Conservation (phyloP, 2,329 filamentous ascomycete species). For the Penicillium sp. region DNA sequence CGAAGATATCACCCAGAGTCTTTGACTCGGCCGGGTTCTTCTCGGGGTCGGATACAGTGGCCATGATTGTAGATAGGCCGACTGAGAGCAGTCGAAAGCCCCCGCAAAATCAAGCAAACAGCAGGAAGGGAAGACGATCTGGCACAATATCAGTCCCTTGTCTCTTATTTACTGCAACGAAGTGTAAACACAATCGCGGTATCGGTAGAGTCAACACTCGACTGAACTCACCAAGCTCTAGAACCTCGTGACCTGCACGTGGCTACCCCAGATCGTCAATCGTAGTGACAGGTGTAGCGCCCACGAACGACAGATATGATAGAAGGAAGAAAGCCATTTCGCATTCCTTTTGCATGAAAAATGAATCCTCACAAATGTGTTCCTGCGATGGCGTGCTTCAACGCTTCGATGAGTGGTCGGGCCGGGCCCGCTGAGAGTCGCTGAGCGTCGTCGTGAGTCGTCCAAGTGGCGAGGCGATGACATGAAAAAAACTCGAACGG, state of each 20-base stretch:
- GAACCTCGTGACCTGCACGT: constrained; percentile 27
- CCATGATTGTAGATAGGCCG: constrained; percentile 20
- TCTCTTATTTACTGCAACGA: not conserved
- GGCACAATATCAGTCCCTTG: not conserved
- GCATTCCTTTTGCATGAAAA: not conserved
- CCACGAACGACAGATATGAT: not conserved
- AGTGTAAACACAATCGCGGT: not conserved
- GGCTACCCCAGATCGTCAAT: constrained; percentile 19
- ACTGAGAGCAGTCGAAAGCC: not conserved
- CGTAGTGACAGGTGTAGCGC: not conserved
- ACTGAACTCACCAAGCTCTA: constrained; percentile 22
- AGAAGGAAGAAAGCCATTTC: constrained; percentile 5
- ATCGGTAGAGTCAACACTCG: not conserved
- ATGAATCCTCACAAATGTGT: not conserved
- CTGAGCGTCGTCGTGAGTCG: constrained; percentile 3
- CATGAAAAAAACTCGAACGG: constrained; percentile 19
- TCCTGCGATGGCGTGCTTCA: constrained; percentile 35
- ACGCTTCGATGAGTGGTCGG: constrained; percentile 24
- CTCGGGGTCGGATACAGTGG: constrained; percentile 28
- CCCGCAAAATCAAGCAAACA: too few relatives aligned
- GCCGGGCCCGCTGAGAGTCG: constrained; percentile 10
- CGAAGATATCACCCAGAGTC: constrained; percentile 17
- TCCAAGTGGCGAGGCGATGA: constrained; percentile 9
- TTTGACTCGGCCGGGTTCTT: constrained; percentile 27
- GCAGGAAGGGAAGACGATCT: not conserved